Evolutionary conservation across 768 basidiomycete genomes (phyloP).

Genomic region (Mycena sanguinolenta): DNA sequence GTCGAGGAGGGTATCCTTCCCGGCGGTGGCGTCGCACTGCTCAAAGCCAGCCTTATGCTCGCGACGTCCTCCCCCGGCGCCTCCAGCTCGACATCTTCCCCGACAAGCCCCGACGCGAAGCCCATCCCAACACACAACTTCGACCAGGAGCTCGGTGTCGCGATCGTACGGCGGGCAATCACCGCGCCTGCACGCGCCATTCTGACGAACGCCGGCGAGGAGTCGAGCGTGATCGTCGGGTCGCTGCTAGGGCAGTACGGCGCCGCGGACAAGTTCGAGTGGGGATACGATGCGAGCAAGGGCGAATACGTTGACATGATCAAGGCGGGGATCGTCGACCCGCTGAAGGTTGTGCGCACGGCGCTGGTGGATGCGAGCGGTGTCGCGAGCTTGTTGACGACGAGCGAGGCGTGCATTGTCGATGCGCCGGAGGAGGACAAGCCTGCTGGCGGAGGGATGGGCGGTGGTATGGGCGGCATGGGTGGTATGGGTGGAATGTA

Average conservation of each 20-base stretch:
- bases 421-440: conserved; percentile 89
- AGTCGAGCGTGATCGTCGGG: conserved; percentile 93
- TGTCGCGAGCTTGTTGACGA: conserved; percentile 94
- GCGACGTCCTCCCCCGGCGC: conserved; percentile 64
- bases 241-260: conserved; percentile 81
- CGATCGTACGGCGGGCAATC: conserved; percentile 91
- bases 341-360: conserved; percentile 94
- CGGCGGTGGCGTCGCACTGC: conserved; percentile 93
- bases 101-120: conserved; percentile 68
- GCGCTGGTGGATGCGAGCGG: conserved; percentile 93
- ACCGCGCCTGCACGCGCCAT: conserved; percentile 89
- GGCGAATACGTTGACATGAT: conserved; percentile 98
- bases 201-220: conserved; percentile 94
- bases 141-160: conserved; percentile 96
- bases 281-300: conserved; percentile 93
- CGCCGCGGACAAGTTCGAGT: conserved; percentile 80
- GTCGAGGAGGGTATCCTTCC: conserved; percentile 99
- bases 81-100: conserved; percentile 62
- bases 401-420: conserved; percentile 92
- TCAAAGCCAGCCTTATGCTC: conserved; percentile 86
- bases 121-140: conserved; percentile 90
- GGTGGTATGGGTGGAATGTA: conserved; percentile 45
- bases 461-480: conserved; percentile 62
- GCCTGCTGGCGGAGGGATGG: conserved; percentile 59
- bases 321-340: conserved; percentile 93